Evolutionary conservation across 345 rosid genomes (phyloP), one percentile per base, ranked within the genome.

Genomic region (Sonneratia alba): DNA sequence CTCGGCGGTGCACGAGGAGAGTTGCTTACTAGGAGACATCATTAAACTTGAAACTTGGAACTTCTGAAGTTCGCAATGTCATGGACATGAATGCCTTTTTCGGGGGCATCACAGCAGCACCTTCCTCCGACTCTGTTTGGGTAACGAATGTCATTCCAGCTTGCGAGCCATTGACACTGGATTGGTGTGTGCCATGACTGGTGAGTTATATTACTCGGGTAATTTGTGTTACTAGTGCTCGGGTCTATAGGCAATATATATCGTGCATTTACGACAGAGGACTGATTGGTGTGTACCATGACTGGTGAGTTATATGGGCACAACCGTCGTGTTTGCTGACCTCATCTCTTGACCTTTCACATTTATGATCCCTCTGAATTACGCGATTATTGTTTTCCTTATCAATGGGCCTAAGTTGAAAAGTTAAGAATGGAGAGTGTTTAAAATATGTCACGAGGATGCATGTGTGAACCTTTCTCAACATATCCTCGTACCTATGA

Each of bases 401-500:
- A 7, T 19, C 18, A 55, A 55, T 21, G 5, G 55, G 16, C 15
- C 19, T 49, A 12, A 4, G 14, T 15, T 49, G 18, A 49, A 4
- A 49, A 49, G 13, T 45, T 14, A 15, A 49, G 21, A 15, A 49
- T 3, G 55, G 55, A 15, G 61, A 18, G 7, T 42, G 45, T 42
- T 55, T 55, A 21, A 55, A 16, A 22, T 27, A 19, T 68, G 15
- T 74, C 73, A 84, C 49, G 36, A 80, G 80, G 53, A 72, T 69
- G 76, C 74, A 95, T 97, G 99, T 95, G 99, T 77, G 99, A 95
- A 67, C 96, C 99, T 24, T 95, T 92, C 86, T 95, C 99, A 74
- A 95, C 97, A 47, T 95, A 95, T 83, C 99, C 99, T 18, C 99
- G 99, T 13, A 82, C 93, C 15, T 95, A 92, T 68, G 97, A 95